Conservation (phyloP, 805 yeast species). For the Candida adriatica region DNA sequence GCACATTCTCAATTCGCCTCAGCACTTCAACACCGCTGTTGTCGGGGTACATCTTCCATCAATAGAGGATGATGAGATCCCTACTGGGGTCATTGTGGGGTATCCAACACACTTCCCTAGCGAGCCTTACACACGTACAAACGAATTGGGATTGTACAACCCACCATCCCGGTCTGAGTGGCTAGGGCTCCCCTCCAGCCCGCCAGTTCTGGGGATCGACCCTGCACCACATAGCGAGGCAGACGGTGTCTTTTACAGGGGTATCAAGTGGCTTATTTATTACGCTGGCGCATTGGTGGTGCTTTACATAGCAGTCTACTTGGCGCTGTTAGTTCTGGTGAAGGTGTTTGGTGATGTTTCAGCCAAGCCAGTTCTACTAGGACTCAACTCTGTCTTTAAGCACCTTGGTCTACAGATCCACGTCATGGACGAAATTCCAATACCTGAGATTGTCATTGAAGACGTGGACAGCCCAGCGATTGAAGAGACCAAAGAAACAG, state of each 20-base stretch:
- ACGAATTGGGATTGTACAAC: slow-evolving; percentile 9
- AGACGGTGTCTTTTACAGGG: too few species aligned
- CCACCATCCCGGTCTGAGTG: slow-evolving; percentile 16
- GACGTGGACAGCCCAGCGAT: slow-evolving; percentile 3
- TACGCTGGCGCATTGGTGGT: too few species aligned
- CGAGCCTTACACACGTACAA: slow-evolving; percentile 9
- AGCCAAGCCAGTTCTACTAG: too few species aligned
- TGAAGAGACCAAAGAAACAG: neutral
- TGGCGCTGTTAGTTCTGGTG: too few species aligned
- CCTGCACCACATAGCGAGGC: slow-evolving; percentile 22
- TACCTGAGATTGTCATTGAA: neutral
- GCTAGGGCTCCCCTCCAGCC: slow-evolving; percentile 13
- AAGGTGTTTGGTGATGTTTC: too few species aligned
- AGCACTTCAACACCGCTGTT: slow-evolving; percentile 35
- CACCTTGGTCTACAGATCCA: slow-evolving; percentile 27
- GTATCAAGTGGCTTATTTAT: slow-evolving; percentile 13
- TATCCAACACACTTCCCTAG: slow-evolving; percentile 19
- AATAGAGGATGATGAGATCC: slow-evolving; percentile 3
- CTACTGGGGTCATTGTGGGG: slow-evolving; percentile 13
- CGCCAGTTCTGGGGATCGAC: slow-evolving; percentile 20
- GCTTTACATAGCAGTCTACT: too few species aligned
- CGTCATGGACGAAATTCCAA: slow-evolving; percentile 9
- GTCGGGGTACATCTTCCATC: slow-evolving; percentile 41
- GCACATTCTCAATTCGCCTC: slow-evolving; percentile 30
- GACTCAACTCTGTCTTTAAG: slow-evolving; percentile 23